Percentiles rank a stretch among this genome's conserved stretches.
Evolutionary conservation across 495 filamentous ascomycete genomes (phyloP).

Genomic region (Talaromyces borbonicus): DNA sequence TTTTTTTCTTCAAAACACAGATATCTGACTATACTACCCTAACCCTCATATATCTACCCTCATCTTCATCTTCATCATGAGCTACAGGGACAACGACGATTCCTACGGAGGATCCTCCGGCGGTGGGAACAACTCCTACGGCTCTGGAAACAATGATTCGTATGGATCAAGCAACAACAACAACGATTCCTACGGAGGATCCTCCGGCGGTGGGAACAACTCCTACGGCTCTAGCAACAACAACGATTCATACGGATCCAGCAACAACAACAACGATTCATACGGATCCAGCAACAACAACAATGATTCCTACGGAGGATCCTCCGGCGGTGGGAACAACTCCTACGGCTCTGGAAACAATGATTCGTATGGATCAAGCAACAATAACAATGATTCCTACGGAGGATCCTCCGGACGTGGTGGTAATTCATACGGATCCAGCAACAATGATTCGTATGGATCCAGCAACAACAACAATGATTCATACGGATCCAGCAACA

Average conservation of each 20-base stretch:
- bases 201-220: background rate
- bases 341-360: constrained; percentile 2
- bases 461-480: background rate
- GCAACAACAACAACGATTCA: background rate
- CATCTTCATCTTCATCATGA: background rate
- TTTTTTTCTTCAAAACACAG: background rate
- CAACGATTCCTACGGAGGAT: background rate
- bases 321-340: background rate
- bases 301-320: background rate
- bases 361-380: background rate
- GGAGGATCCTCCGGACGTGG: background rate
- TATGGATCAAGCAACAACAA: background rate
- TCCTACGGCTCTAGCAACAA: background rate
- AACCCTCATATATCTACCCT: background rate
- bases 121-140: background rate
- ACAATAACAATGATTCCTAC: background rate
- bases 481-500: background rate
- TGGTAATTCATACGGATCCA: background rate
- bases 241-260: background rate
- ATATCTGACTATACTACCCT: background rate
- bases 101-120: background rate
- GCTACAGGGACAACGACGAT: constrained; percentile 1
- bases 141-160: background rate
- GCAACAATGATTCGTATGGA: background rate
- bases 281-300: background rate